These are phyloP conservation scores for Xylariaceae sp. DNA, from an alignment of 2,329 filamentous ascomycete genomes.

Conservation along the genomic window DNA sequence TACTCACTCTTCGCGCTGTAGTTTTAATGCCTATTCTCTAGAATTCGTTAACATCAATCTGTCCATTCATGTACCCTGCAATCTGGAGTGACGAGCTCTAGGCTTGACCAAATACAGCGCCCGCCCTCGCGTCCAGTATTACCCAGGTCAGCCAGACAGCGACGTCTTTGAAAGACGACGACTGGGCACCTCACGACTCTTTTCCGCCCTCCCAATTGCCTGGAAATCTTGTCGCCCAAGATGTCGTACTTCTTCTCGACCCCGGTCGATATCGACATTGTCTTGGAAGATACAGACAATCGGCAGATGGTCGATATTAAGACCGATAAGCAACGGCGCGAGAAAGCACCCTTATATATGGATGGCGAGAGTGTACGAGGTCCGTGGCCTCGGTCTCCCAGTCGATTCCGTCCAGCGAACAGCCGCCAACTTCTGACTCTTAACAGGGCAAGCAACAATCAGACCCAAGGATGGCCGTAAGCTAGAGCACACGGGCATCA, in stretches of 20 bases:
- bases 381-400: conserved; percentile 1
- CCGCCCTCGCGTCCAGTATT: too few relatives aligned
- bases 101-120: too few relatives aligned
- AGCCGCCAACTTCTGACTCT: background rate
- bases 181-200: too few relatives aligned
- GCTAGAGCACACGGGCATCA: conserved; percentile 96
- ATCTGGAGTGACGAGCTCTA: too few relatives aligned
- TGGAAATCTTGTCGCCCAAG: conserved; percentile 8
- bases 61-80: too few relatives aligned
- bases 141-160: too few relatives aligned
- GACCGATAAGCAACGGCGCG: conserved; percentile 94
- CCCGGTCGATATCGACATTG: conserved; percentile 97
- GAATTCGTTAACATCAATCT: too few relatives aligned
- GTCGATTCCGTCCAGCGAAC: background rate
- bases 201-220: conserved; percentile 4
- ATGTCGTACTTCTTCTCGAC: conserved; percentile 99
- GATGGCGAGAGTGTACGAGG: conserved; percentile 83
- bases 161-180: too few relatives aligned
- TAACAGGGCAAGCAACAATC: conserved; percentile 83
- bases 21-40: too few relatives aligned
- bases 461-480: conserved; percentile 97
- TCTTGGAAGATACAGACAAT: conserved; percentile 92
- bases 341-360: conserved; percentile 95
- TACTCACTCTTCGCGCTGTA: too few relatives aligned
- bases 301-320: conserved; percentile 95